Conservation (phyloP, 192 early-diverging fungal species). For the Gryganskiella cystojenkinii region DNA sequence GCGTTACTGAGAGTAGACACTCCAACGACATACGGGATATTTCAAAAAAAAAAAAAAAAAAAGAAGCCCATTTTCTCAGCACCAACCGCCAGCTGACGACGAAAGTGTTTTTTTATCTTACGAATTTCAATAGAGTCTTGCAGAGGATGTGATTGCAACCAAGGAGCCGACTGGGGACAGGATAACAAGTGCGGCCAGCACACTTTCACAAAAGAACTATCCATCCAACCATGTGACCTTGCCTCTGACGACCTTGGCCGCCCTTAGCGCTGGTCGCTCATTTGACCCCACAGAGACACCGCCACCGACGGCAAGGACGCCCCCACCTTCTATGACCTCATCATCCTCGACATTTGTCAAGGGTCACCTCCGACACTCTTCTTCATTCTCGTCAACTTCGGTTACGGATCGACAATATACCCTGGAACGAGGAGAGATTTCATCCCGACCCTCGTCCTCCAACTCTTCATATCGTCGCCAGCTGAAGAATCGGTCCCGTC, state of each 20-base stretch:
- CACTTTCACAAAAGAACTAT: background rate
- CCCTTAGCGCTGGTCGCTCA: background rate
- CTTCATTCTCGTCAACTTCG: conserved; percentile 17
- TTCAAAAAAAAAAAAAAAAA: too few relatives aligned
- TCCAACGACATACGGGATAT: too few relatives aligned
- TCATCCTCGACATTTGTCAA: conserved; percentile 10
- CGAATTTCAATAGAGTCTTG: too few relatives aligned
- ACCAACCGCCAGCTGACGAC: too few relatives aligned
- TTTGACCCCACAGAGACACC: conserved; percentile 19
- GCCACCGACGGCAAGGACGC: conserved; percentile 28
- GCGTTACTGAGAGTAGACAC: too few relatives aligned
- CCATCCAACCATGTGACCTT: background rate
- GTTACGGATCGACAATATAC: conserved; percentile 44
- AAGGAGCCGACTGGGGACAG: conserved; percentile 8
- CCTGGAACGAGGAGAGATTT: conserved; percentile 23
- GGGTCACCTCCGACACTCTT: conserved; percentile 32
- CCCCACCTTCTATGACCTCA: conserved; percentile 15
- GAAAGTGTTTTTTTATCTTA: too few relatives aligned
- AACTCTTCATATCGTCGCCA: conserved; percentile 24
- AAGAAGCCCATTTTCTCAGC: background rate
- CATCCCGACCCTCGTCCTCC: conserved; percentile 25
- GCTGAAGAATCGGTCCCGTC: conserved; percentile 21
- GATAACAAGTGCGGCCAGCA: background rate
- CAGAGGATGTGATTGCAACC: conserved; percentile 39
- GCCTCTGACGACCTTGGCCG: conserved; percentile 15